These are phyloP conservation scores for Penicillium sclerotigenum DNA, from an alignment of 2,329 filamentous ascomycete species.

Conservation along the genomic window DNA sequence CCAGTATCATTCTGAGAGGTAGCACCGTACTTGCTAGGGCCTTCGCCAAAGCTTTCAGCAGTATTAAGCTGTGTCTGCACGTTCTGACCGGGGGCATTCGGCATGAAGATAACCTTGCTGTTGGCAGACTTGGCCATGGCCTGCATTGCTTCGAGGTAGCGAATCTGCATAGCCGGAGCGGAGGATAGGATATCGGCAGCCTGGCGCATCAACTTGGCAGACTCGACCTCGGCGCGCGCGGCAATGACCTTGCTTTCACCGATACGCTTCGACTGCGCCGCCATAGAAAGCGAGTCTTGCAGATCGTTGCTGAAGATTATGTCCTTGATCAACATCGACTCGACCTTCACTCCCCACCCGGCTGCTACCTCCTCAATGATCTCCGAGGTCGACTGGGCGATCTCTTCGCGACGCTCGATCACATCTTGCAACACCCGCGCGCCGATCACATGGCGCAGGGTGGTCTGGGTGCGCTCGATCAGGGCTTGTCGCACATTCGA, in stretches of 20 bases:
- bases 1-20: conserved; percentile 50
- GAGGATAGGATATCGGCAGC: conserved; percentile 90
- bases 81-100: conserved; percentile 57
- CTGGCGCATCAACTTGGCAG: conserved; percentile 78
- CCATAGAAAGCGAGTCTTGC: conserved; percentile 96
- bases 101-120: conserved; percentile 81
- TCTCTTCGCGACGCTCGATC: conserved; percentile 95
- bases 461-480: conserved; percentile 95
- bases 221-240: conserved; percentile 93
- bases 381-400: conserved; percentile 89
- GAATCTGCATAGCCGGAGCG: conserved; percentile 95
- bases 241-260: conserved; percentile 98
- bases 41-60: conserved; percentile 54
- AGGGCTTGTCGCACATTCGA: conserved; percentile 93
- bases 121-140: conserved; percentile 94
- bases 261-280: conserved; percentile 95
- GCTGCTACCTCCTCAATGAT: conserved; percentile 95
- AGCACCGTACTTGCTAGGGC: conserved; percentile 49
- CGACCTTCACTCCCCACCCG: conserved; percentile 93
- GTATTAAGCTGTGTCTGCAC: conserved; percentile 49
- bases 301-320: conserved; percentile 95
- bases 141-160: conserved; percentile 98
- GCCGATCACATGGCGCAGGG: conserved; percentile 91
- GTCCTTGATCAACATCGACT: conserved; percentile 99
- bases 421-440: conserved; percentile 95